phyloP scores from a whole-genome alignment of 441 rosid genomes.

The Pelargonium fulgidum region DNA sequence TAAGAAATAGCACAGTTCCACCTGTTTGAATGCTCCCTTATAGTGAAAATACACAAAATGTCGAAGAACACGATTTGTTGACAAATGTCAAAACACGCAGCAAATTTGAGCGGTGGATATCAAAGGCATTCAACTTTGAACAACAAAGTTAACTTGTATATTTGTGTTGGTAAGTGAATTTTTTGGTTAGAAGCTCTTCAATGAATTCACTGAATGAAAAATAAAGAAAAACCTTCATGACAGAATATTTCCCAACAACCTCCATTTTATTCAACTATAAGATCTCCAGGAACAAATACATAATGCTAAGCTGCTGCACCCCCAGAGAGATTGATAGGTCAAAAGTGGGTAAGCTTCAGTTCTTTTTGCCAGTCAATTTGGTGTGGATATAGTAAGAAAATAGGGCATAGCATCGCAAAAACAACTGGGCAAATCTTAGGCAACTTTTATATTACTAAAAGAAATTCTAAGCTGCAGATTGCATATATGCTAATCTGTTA shows the following conservation, averaged over 20 bases:
- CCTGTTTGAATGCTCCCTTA: not conserved
- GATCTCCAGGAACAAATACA: not conserved
- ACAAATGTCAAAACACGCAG: not conserved
- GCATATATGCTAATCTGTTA: not conserved
- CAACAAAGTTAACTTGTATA: not conserved
- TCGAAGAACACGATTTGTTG: not conserved
- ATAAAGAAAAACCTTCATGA: not conserved
- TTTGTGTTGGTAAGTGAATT: not conserved
- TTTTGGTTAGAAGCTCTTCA: not conserved
- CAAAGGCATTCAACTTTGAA: not conserved
- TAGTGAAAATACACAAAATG: not conserved
- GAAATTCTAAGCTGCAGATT: not conserved
- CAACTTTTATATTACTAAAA: not conserved
- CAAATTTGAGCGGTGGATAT: not conserved
- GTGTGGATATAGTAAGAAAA: not conserved
- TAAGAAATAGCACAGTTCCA: not conserved
- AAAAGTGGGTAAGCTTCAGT: not conserved
- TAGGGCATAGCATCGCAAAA: not conserved
- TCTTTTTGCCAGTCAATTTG: not conserved
- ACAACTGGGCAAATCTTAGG: not conserved
- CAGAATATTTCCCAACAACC: not conserved
- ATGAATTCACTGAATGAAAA: not conserved
- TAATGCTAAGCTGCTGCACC: not conserved
- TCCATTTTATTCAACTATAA: not conserved
- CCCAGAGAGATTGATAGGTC: not conserved